These are phyloP conservation scores for Metroxylon sagu DNA, from an alignment of 176 grass and related monocot species.

Conservation along the genomic window DNA sequence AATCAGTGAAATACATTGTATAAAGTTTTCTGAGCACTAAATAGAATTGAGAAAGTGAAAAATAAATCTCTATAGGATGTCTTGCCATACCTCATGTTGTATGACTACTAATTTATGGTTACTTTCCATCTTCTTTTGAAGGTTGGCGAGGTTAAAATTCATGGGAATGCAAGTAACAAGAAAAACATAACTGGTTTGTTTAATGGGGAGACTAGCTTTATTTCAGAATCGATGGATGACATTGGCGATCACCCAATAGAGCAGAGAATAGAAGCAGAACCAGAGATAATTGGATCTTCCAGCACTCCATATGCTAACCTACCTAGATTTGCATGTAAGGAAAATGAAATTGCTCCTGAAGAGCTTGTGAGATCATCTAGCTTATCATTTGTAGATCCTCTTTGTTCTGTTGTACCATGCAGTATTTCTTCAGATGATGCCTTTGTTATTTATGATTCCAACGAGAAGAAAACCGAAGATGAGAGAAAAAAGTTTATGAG, in stretches of 20 bases:
- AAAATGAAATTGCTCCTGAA: conserved; percentile 26
- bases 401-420: conserved; percentile 83
- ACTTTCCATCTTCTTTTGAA: conserved; percentile 34
- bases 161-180: conserved; percentile 27
- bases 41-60: no score
- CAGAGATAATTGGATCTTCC: conserved; percentile 64
- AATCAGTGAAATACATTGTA: no score
- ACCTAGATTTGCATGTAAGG: conserved; percentile 16
- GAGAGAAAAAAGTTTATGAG: conserved; percentile 17
- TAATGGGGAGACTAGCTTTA: conserved; percentile 61
- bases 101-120: background rate
- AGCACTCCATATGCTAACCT: conserved; percentile 32
- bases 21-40: no score
- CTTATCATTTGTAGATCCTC: conserved; percentile 48
- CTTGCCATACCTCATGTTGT: no score
- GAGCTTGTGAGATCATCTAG: conserved; percentile 35
- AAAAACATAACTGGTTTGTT: conserved; percentile 48
- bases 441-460: conserved; percentile 22
- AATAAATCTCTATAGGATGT: no score
- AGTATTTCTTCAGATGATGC: conserved; percentile 53
- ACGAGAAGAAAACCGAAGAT: conserved; percentile 14
- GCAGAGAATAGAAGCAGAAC: conserved; percentile 23
- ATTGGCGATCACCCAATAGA: conserved; percentile 21
- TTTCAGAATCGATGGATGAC: conserved; percentile 72
- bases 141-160: conserved; percentile 16